Conservation (phyloP, 2,329 filamentous ascomycete species). For the Cercospora brassicicola region DNA sequence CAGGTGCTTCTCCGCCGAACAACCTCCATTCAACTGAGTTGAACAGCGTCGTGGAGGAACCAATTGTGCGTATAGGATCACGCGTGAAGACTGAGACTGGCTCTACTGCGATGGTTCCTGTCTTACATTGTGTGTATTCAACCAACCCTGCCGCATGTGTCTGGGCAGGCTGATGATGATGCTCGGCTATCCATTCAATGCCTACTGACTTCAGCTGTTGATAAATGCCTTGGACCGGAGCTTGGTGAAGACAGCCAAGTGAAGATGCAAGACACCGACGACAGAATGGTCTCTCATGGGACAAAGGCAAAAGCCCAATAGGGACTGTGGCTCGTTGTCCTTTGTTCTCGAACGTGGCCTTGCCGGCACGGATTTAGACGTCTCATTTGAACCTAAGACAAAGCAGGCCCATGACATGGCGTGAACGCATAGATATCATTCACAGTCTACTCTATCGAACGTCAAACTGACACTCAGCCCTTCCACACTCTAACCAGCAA, state of each 20-base stretch:
- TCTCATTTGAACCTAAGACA: conserved; percentile 19
- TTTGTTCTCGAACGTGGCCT: conserved; percentile 4
- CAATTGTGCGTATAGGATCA: not conserved
- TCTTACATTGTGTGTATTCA: not conserved
- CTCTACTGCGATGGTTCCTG: not conserved
- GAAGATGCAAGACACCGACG: not conserved
- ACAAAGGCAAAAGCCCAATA: conserved; percentile 1
- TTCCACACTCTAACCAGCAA: not conserved
- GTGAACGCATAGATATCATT: not conserved
- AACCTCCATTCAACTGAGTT: not conserved
- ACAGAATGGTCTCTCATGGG: not conserved
- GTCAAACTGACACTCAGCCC: not conserved
- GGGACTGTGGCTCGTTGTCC: not conserved
- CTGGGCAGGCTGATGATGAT: not conserved
- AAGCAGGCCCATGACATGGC: conserved; percentile 11
- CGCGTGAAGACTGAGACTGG: not conserved
- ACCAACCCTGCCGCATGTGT: not conserved
- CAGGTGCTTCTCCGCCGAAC: not conserved
- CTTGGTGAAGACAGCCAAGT: not conserved
- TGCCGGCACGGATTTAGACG: conserved; percentile 14
- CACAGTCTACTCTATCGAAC: not conserved
- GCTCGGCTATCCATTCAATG: not conserved
- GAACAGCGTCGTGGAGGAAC: not conserved
- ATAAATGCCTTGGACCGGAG: not conserved
- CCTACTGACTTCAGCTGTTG: not conserved